Conservation (phyloP, 495 filamentous ascomycete species). For the Hyaloscypha bicolor region DNA sequence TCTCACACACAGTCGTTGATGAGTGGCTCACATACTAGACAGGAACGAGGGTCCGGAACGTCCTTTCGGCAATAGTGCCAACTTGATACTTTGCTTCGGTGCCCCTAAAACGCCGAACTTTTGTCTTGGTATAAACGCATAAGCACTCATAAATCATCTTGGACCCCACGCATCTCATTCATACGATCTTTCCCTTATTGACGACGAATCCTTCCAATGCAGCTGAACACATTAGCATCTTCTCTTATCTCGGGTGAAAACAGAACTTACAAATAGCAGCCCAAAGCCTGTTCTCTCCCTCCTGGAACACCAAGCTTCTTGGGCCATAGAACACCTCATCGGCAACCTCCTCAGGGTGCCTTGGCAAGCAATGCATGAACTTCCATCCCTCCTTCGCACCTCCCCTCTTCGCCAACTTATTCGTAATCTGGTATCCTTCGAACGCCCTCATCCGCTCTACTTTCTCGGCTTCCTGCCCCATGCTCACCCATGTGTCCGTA, state of each 20-base stretch:
- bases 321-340: slow-evolving; percentile 91
- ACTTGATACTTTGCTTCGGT: not conserved
- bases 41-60: not conserved
- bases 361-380: slow-evolving; percentile 98
- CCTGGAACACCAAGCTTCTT: slow-evolving; percentile 82
- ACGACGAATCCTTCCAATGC: slow-evolving; percentile 88
- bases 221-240: slow-evolving; percentile 44
- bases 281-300: slow-evolving; percentile 94
- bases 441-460: slow-evolving; percentile 78
- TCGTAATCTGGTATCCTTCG: slow-evolving; percentile 85
- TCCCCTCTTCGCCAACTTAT: slow-evolving; percentile 76
- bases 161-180: not conserved
- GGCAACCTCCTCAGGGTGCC: slow-evolving; percentile 89
- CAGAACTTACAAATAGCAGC: slow-evolving; percentile 67
- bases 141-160: not conserved
- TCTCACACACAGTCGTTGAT: not conserved
- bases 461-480: slow-evolving; percentile 91
- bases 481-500: slow-evolving; percentile 96
- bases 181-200: slow-evolving; percentile 71
- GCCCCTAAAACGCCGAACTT: slow-evolving; percentile 11
- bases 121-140: slow-evolving; percentile 11
- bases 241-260: not conserved
- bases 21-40: not conserved
- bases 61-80: not conserved
- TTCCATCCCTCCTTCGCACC: slow-evolving; percentile 90